A percentile compares a stretch with the other conserved stretches of the same genome.
These are phyloP conservation scores for Fusarium anthophilum DNA, from an alignment of 2,329 filamentous ascomycete genomes.

Conservation along the genomic window DNA sequence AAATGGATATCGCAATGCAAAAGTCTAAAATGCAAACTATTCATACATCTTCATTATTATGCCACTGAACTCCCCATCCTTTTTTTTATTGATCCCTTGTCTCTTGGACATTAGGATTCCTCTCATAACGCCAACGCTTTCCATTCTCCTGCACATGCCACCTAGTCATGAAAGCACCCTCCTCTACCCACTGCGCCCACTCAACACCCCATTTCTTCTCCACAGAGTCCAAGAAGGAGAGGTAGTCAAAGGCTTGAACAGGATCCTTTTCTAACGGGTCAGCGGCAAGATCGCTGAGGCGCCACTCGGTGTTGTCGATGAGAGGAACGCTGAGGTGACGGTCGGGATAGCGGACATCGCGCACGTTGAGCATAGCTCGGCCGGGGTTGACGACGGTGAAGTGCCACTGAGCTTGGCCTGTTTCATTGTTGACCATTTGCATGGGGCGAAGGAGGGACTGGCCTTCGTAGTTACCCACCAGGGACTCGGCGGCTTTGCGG, in stretches of 20 bases:
- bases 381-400: constrained; percentile 48
- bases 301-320: constrained; percentile 46
- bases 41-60: constrained; percentile 12
- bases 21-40: neutral
- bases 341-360: constrained; percentile 44
- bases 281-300: constrained; percentile 41
- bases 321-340: constrained; percentile 46
- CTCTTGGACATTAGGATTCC: constrained; percentile 3
- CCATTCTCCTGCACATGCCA: constrained; percentile 50
- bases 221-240: constrained; percentile 36
- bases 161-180: constrained; percentile 44
- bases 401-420: constrained; percentile 45
- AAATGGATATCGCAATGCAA: neutral
- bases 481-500: constrained; percentile 33
- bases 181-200: constrained; percentile 45
- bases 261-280: constrained; percentile 42
- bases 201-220: constrained; percentile 39
- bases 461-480: constrained; percentile 45
- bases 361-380: constrained; percentile 45
- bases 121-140: constrained; percentile 46
- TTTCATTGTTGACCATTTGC: constrained; percentile 19
- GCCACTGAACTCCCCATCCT: neutral
- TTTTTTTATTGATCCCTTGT: constrained; percentile 4
- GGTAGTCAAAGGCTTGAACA: constrained; percentile 40
- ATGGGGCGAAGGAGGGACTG: constrained; percentile 44